phyloP scores from a whole-genome alignment of 1,284 basidiomycete species.

The Takashimella koratensis region DNA sequence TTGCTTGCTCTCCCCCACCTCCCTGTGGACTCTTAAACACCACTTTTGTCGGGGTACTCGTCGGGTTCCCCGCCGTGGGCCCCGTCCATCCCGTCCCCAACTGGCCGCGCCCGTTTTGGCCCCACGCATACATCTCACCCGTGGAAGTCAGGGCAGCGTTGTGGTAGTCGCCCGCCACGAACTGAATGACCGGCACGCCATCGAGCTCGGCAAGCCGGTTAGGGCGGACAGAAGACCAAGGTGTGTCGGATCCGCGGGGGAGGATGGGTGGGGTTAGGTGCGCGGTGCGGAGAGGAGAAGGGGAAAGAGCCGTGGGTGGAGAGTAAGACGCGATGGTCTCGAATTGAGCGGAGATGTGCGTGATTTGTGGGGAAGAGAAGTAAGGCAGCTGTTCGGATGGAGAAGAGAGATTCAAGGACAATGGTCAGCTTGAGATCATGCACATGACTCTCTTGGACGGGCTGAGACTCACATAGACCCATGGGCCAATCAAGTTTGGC shows the following conservation, averaged over 20 bases:
- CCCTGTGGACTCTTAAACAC: constrained; percentile 59
- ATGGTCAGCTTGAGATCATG: not conserved
- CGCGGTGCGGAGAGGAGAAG: not conserved
- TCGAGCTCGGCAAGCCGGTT: constrained; percentile 67
- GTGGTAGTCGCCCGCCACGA: constrained; percentile 86
- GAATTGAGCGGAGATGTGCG: constrained; percentile 80
- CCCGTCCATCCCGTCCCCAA: constrained; percentile 63
- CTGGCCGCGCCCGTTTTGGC: constrained; percentile 69
- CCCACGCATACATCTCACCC: constrained; percentile 82
- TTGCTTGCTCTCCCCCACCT: constrained; percentile 4
- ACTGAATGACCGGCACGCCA: constrained; percentile 69
- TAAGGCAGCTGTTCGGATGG: constrained; percentile 25
- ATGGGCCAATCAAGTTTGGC: constrained; percentile 37
- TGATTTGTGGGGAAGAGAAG: constrained; percentile 41
- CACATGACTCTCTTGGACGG: no score
- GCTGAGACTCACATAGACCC: constrained; percentile 66
- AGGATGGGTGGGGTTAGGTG: constrained; percentile 13
- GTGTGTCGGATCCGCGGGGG: constrained; percentile 26
- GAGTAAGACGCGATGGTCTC: constrained; percentile 75
- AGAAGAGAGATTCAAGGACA: not conserved
- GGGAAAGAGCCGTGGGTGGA: constrained; percentile 51
- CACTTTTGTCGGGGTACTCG: constrained; percentile 59
- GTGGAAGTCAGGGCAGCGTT: constrained; percentile 71
- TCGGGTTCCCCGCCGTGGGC: not conserved
- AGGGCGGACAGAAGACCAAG: constrained; percentile 45